A percentile compares a stretch with the other conserved stretches of the same genome.
These are phyloP conservation scores for Stentor roeselii DNA, from an alignment of 73 alveolate genomes.

Conservation along the genomic window DNA sequence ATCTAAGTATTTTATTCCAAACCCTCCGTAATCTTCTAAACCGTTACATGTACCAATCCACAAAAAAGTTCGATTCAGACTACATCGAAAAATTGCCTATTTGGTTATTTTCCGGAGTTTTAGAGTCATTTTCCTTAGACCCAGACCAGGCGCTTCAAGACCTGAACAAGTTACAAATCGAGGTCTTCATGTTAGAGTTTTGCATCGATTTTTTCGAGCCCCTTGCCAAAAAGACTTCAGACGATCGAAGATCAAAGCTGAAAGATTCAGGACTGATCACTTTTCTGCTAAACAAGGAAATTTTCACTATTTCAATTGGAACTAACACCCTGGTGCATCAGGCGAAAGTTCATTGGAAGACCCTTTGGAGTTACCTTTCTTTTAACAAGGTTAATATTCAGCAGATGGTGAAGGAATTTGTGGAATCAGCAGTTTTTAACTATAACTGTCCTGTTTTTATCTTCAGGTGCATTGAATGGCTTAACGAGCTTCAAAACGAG, in stretches of 20 bases:
- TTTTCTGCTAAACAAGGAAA: not conserved
- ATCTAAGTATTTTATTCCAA: not conserved
- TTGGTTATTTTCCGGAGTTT: too few relatives aligned
- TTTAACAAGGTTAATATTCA: not conserved
- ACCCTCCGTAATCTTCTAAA: not conserved
- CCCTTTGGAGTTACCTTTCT: not conserved
- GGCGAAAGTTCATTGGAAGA: not conserved
- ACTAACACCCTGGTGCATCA: not conserved
- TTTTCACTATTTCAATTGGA: too few relatives aligned
- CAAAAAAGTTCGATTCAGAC: not conserved
- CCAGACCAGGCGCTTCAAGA: not conserved
- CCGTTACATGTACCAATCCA: too few relatives aligned
- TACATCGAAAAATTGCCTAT: not conserved
- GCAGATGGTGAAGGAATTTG: not conserved
- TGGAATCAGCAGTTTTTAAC: not conserved
- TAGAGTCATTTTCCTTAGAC: too few relatives aligned
- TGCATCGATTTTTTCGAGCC: not conserved
- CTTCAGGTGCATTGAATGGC: not conserved
- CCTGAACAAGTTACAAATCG: not conserved
- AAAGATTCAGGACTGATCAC: not conserved
- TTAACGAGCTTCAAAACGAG: not conserved
- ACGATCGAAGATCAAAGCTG: not conserved
- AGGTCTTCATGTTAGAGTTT: not conserved
- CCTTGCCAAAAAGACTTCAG: not conserved
- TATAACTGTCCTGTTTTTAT: not conserved